Evolutionary conservation across 1,284 basidiomycete species (phyloP).

Genomic region (Cutaneotrichosporon mucoides): DNA sequence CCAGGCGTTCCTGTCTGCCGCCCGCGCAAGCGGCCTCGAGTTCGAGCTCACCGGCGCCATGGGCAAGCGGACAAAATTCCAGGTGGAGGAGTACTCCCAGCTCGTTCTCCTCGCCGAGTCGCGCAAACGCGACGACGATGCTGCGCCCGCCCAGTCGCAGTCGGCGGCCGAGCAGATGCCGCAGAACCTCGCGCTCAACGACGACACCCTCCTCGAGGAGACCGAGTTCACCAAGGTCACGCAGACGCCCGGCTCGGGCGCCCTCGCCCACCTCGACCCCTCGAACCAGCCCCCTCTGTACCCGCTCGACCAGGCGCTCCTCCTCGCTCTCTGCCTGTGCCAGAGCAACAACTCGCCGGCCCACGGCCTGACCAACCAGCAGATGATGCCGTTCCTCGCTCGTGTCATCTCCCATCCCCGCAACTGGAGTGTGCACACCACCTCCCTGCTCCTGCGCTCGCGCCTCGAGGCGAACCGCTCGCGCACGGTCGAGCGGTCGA

Average conservation of each 20-base stretch:
- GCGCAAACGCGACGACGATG: conserved; percentile 52
- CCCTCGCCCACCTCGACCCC: conserved; percentile 65
- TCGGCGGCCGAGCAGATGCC: conserved; percentile 54
- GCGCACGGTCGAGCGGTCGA: conserved; percentile 82
- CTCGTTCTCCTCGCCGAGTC: conserved; percentile 92
- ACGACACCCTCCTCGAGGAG: conserved; percentile 92
- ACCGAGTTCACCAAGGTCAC: conserved; percentile 70
- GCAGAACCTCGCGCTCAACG: conserved; percentile 78
- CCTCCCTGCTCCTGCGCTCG: conserved; percentile 84
- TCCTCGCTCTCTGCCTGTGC: conserved; percentile 82
- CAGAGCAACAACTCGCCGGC: conserved; percentile 80
- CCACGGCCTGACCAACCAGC: conserved; percentile 80
- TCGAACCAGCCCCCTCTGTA: conserved; percentile 77
- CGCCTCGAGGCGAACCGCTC: conserved; percentile 79
- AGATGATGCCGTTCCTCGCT: conserved; percentile 83
- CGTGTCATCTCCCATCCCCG: conserved; percentile 79
- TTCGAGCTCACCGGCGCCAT: conserved; percentile 91
- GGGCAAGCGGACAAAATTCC: conserved; percentile 93
- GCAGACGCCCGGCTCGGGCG: conserved; percentile 45
- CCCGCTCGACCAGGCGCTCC: conserved; percentile 84
- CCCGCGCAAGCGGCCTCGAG: conserved; percentile 69
- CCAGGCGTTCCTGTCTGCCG: conserved; percentile 73
- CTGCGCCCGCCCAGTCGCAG: conserved; percentile 7
- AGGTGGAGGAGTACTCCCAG: conserved; percentile 78
- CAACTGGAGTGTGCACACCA: conserved; percentile 93